Evolutionary conservation across 2,329 filamentous ascomycete genomes (phyloP), one percentile per base, ranked within the genome.

Genomic region (Aspergillus uvarum): DNA sequence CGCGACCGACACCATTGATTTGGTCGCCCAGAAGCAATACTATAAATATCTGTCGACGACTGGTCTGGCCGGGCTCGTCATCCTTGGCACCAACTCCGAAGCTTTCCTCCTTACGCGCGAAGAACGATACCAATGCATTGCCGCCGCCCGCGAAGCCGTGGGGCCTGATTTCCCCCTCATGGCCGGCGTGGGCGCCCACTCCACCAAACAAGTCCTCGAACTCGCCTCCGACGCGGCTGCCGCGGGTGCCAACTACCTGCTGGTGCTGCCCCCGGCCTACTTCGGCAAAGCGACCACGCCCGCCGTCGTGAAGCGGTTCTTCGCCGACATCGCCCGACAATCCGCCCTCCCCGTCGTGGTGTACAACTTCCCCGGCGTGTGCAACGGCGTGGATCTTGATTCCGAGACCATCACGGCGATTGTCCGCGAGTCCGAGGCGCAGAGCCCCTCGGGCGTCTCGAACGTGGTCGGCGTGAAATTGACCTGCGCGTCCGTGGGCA

Each of bases 311-410:
- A 81, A 83, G 67, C 75, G 77, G 52, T 89, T 89, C 77, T 89
- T 82, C 67, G 74, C 75, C 51, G 82, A 88, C 31, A 77, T 89
- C 3, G 83, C 85, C 0, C 72, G 72, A n/a, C 72, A 77, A 53
- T 79, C 78, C 2, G 74, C 80, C 2, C 72, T 89, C 2, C 86
- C 86, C 0, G 77, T 89, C 32, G 80, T 90, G 47, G 74, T 89
- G 14, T 89, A 89, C 74, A 89, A 89, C 73, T 90, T 89, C 74
- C 88, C 88, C 0, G 85, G 79, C 12, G 87, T 90, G 21, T 88
- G 85, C 68, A 87, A 88, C 63, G 87, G 87, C 24, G 78, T 90
- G 3, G 88, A 90, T 70, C 77, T 90, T 24, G 87, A 89, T 72
- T 88, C 86, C 2, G 86, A 85, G 53, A 81, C 81, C 0, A 85